Percentiles rank a stretch among this genome's conserved stretches.
These are phyloP conservation scores for Kuraishia piskuri DNA, from an alignment of 805 yeast species.

Conservation along the genomic window DNA sequence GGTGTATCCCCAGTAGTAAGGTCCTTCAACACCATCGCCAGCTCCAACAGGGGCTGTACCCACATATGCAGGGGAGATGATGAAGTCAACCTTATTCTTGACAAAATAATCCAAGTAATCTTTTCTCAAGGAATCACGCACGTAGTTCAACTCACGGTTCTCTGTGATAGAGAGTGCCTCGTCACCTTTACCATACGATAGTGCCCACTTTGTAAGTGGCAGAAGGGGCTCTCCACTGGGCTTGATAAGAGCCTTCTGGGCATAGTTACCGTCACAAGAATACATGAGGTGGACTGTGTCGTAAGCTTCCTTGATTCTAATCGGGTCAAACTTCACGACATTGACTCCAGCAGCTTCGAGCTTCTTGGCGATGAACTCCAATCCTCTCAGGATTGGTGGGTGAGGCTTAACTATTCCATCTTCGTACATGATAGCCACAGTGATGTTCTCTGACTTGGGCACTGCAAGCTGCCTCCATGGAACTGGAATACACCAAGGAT, in stretches of 20 bases:
- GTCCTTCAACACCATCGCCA: constrained; percentile 29
- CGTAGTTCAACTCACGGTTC: constrained; percentile 42
- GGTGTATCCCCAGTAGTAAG: constrained; percentile 72
- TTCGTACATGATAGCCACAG: constrained; percentile 54
- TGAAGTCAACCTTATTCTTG: constrained; percentile 50
- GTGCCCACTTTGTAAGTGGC: constrained; percentile 54
- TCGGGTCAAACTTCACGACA: constrained; percentile 48
- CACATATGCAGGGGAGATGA: constrained; percentile 59
- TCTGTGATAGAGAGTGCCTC: constrained; percentile 36
- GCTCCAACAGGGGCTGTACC: constrained; percentile 67
- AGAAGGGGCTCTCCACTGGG: constrained; percentile 64
- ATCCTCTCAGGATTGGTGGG: constrained; percentile 54
- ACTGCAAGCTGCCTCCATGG: constrained; percentile 41
- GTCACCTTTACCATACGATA: constrained; percentile 53
- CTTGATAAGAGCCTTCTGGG: constrained; percentile 40
- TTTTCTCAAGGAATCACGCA: constrained; percentile 51
- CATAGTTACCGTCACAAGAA: constrained; percentile 59
- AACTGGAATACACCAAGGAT: constrained; percentile 36
- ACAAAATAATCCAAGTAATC: constrained; percentile 47
- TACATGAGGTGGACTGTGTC: constrained; percentile 52
- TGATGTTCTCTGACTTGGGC: constrained; percentile 33
- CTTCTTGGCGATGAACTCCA: constrained; percentile 44
- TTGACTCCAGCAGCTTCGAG: constrained; percentile 52
- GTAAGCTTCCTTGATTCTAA: constrained; percentile 47
- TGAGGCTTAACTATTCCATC: constrained; percentile 61